Evolutionary conservation across 1,139 yeast genomes (phyloP).

Genomic region (Maudiozyma humilis): DNA sequence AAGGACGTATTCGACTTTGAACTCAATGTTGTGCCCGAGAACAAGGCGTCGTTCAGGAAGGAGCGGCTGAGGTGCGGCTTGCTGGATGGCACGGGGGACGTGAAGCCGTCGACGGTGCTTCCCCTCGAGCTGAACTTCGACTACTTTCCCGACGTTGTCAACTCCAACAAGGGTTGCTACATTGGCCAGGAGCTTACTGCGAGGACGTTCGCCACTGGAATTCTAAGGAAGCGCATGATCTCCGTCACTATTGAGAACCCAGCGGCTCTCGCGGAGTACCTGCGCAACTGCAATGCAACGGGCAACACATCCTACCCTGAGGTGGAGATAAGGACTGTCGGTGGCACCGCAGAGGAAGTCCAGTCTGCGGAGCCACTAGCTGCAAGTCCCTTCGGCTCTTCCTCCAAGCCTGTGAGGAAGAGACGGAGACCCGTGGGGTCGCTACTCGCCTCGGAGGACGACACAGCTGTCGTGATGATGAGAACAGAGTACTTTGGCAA

Average conservation of each 20-base stretch:
- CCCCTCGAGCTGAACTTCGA: conserved; percentile 87
- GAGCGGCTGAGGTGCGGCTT: conserved; percentile 56
- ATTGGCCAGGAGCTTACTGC: conserved; percentile 94
- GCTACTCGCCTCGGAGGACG: conserved; percentile 47
- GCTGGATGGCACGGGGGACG: conserved; percentile 49
- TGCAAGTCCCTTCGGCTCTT: conserved; percentile 11
- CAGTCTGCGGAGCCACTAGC: conserved; percentile 3
- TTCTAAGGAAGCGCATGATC: conserved; percentile 68
- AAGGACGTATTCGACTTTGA: conserved; percentile 23
- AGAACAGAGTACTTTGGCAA: conserved; percentile 33
- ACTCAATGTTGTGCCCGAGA: conserved; percentile 17
- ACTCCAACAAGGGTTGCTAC: conserved; percentile 86
- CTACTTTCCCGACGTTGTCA: conserved; percentile 63
- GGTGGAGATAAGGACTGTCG: conserved; percentile 10
- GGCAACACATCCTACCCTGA: conserved; percentile 10
- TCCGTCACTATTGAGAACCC: conserved; percentile 49
- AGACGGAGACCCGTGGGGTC: conserved; percentile 46
- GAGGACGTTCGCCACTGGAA: conserved; percentile 76
- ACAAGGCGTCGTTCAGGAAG: conserved; percentile 33
- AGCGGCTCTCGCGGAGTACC: conserved; percentile 12
- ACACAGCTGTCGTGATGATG: conserved; percentile 58
- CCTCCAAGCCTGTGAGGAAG: conserved; percentile 15
- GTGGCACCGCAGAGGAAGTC: conserved; percentile 1
- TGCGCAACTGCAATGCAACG: conserved; percentile 10
- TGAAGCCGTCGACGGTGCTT: conserved; percentile 43